Evolutionary conservation across 495 filamentous ascomycete genomes (phyloP), one percentile per base, ranked within the genome.

Genomic region (Schizothecium vesticola): DNA sequence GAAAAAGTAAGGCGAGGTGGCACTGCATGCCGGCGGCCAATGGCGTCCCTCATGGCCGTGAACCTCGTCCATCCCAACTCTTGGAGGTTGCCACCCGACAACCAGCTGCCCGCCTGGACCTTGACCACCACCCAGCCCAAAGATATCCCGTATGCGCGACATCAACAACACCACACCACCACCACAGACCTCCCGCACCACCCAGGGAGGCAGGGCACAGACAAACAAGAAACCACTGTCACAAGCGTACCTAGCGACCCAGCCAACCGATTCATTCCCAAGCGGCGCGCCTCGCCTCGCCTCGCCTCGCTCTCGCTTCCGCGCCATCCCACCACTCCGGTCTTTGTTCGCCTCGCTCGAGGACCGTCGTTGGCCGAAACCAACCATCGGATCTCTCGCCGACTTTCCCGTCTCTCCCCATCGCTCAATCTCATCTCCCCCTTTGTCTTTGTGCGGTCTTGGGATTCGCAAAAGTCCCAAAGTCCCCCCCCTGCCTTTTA

Each of bases 1-100:
- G 28, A 29, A 66, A 66, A 66, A 66, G 65, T 66, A 66, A 66
- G 65, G 65, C 65, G 65, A 58, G 28, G 65, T 66, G 65, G 56
- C 65, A 10, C n/a, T 61, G 26, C 24, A 24, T 11, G 36, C 13
- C 36, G 36, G 16, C 43, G 43, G 19, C 43, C 65, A 60, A 66
- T 59, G 19, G 62, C 26, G 55, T 33, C 16, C 43, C 36, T 31
- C 24, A 62, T 62, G 9, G 26, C 51, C 26, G 16, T 25, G 16
- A 21, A 23, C 19, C 5, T 60, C 22, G 12, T 59, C n/a, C 51
- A 21, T 26, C 56, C 28, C 64, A 58, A 16, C 61, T 57, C 62
- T 56, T 16, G 3, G 33, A 24, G 56, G 26, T 51, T 22, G 31
- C 10, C 36, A 33, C 31, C 31, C 31, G 31, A 13, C 31, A 33